Conservation (phyloP, 192 early-diverging fungal genomes). For the Podochytrium sp. region DNA sequence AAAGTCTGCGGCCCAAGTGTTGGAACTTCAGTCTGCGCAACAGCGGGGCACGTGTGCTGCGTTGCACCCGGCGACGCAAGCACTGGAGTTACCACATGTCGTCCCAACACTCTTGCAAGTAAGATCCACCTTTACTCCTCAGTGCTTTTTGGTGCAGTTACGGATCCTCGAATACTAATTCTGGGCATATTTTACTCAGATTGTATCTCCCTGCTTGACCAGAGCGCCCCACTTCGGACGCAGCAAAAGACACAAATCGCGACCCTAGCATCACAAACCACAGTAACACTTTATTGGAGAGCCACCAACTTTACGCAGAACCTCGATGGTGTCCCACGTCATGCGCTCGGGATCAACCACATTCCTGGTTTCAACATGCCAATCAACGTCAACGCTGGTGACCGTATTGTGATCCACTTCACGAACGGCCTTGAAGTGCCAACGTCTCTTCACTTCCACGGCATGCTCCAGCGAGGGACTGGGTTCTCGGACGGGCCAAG, state of each 20-base stretch:
- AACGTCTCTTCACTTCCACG: constrained; percentile 75
- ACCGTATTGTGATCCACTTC: constrained; percentile 22
- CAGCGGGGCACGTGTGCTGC: too few species aligned
- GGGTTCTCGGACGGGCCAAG: constrained; percentile 70
- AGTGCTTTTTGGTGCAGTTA: too few species aligned
- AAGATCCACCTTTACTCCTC: too few species aligned
- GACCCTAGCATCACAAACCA: background rate
- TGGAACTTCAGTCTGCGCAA: too few species aligned
- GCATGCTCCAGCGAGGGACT: constrained; percentile 73
- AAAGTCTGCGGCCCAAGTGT: too few species aligned
- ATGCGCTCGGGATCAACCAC: background rate
- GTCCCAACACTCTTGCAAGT: too few species aligned
- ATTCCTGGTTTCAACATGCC: background rate
- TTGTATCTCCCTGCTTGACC: background rate
- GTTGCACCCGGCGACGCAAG: too few species aligned
- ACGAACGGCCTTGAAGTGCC: constrained; percentile 39
- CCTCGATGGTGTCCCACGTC: constrained; percentile 31
- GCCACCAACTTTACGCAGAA: constrained; percentile 40
- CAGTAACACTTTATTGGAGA: constrained; percentile 46
- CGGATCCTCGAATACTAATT: too few species aligned
- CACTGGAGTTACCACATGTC: too few species aligned
- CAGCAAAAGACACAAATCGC: too few species aligned
- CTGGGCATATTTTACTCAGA: background rate
- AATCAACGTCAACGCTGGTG: constrained; percentile 14
- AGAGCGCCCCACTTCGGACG: background rate